Evolutionary conservation across 768 basidiomycete genomes (phyloP).

Genomic region (Stropharia rugosoannulata): DNA sequence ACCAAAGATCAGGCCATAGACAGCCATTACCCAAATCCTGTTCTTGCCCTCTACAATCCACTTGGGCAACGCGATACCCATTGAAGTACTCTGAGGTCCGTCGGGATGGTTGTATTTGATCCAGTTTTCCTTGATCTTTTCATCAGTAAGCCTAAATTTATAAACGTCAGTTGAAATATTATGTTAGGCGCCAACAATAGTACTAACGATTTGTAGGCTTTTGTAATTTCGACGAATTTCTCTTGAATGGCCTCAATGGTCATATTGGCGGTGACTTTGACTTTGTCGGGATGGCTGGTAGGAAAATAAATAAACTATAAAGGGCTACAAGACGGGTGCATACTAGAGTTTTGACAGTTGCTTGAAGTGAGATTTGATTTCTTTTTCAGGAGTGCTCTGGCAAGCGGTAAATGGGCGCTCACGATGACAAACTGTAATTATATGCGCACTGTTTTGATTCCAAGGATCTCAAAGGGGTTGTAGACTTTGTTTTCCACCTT

Average conservation of each 20-base stretch:
- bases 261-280: slow-evolving; percentile 75
- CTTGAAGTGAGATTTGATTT: slow-evolving; percentile 95
- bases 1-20: slow-evolving; percentile 88
- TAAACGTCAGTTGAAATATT: slow-evolving; percentile 1
- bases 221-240: slow-evolving; percentile 90
- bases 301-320: background rate
- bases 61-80: slow-evolving; percentile 92
- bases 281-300: slow-evolving; percentile 94
- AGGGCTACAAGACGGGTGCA: slow-evolving; percentile 14
- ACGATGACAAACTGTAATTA: background rate
- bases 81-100: slow-evolving; percentile 90
- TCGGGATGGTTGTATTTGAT: slow-evolving; percentile 92
- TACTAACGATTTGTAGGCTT: slow-evolving; percentile 92
- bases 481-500: slow-evolving; percentile 72
- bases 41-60: slow-evolving; percentile 95
- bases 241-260: slow-evolving; percentile 85
- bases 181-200: background rate
- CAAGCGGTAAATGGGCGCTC: background rate
- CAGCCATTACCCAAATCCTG: slow-evolving; percentile 85
- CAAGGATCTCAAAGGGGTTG: slow-evolving; percentile 93
- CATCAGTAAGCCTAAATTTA: slow-evolving; percentile 78
- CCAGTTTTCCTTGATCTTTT: slow-evolving; percentile 87
- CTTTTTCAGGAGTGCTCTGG: slow-evolving; percentile 75
- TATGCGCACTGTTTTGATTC: slow-evolving; percentile 60
- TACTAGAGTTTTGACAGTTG: slow-evolving; percentile 87